phyloP scores from a whole-genome alignment of 345 rosid species.

The Camelina hispida region DNA sequence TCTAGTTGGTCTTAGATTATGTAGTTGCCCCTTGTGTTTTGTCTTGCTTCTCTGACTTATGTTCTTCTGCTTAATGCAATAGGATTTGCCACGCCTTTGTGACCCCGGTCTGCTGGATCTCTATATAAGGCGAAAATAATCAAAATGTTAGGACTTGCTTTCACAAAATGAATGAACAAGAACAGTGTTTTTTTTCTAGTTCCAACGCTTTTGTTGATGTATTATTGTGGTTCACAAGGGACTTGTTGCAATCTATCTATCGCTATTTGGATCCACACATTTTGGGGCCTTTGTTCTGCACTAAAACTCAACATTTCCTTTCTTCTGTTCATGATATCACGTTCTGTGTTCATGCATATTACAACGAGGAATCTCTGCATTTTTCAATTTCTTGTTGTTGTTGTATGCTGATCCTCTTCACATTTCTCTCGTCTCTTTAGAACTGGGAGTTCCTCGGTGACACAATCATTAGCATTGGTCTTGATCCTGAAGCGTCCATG shows the following conservation, averaged over 20 bases:
- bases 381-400: constrained; percentile 3
- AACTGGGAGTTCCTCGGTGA: constrained; percentile 47
- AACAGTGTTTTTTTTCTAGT: not conserved
- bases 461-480: constrained; percentile 38
- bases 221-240: constrained; percentile 14
- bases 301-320: not conserved
- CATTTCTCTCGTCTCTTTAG: constrained; percentile 37
- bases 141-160: constrained; percentile 28
- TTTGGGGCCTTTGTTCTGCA: not conserved
- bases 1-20: not conserved
- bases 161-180: constrained; percentile 40
- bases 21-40: not conserved
- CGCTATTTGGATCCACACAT: constrained; percentile 10
- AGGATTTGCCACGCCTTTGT: constrained; percentile 93
- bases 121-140: constrained; percentile 46
- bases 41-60: constrained; percentile 40
- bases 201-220: constrained; percentile 2
- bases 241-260: not conserved
- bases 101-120: constrained; percentile 59
- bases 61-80: constrained; percentile 52
- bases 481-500: constrained; percentile 33
- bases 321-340: not conserved
- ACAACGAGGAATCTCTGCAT: not conserved
- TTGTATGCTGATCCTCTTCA: constrained; percentile 25
- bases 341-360: constrained; percentile 13